Conservation (phyloP, 306 rosid species). For the Senna tora region DNA sequence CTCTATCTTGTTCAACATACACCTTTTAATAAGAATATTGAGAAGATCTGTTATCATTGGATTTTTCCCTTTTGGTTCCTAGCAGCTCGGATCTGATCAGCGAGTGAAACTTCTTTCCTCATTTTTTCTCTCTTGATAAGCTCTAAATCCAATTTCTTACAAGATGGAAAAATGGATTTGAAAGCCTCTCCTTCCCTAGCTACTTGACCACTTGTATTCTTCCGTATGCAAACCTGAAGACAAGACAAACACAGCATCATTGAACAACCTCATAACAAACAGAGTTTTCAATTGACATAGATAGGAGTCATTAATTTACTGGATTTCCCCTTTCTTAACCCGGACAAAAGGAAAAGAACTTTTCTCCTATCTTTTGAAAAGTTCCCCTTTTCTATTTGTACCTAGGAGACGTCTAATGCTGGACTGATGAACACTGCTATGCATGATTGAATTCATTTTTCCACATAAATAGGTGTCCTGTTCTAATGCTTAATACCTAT, state of each 20-base stretch:
- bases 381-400: neutral
- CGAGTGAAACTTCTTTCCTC: constrained; percentile 61
- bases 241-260: constrained; percentile 30
- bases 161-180: constrained; percentile 44
- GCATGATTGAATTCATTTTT: constrained; percentile 13
- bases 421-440: neutral
- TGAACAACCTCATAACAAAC: neutral
- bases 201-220: constrained; percentile 37
- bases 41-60: constrained; percentile 32
- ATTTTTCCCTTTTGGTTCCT: constrained; percentile 54
- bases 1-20: constrained; percentile 26
- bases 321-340: constrained; percentile 18
- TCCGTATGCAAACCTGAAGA: constrained; percentile 54
- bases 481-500: constrained; percentile 18
- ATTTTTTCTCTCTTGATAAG: constrained; percentile 60
- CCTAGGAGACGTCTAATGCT: constrained; percentile 2
- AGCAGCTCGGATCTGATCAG: constrained; percentile 81
- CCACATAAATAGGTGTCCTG: constrained; percentile 25
- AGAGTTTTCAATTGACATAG: constrained; percentile 24
- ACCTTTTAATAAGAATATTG: constrained; percentile 27
- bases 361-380: constrained; percentile 21
- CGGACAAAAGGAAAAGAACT: neutral
- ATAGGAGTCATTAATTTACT: constrained; percentile 13
- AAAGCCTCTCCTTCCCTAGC: constrained; percentile 41
- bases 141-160: constrained; percentile 68